phyloP scores from a whole-genome alignment of 768 basidiomycete genomes.

The Pleurotus citrinopileatus region DNA sequence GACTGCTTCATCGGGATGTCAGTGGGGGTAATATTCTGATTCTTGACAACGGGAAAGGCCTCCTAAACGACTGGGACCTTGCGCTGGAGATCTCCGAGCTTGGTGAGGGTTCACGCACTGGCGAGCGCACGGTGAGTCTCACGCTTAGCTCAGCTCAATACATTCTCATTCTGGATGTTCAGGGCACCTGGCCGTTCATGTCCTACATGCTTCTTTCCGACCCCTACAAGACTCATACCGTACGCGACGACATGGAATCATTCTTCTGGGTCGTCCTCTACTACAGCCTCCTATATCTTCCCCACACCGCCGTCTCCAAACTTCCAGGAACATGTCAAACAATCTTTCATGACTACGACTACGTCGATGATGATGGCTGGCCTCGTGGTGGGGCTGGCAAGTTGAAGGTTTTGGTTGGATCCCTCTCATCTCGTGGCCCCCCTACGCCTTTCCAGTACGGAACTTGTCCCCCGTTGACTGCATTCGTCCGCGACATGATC shows the following conservation, averaged over 20 bases:
- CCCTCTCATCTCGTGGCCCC: too few relatives aligned
- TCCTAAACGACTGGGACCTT: conserved; percentile 12
- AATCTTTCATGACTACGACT: too few relatives aligned
- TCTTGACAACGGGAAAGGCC: neutral
- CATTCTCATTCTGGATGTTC: neutral
- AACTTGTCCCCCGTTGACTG: too few relatives aligned
- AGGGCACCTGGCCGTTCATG: conserved; percentile 33
- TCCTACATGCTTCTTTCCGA: conserved; percentile 19
- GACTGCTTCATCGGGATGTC: conserved; percentile 12
- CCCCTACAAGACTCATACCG: conserved; percentile 15
- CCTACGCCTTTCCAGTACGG: too few relatives aligned
- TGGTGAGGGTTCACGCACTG: neutral
- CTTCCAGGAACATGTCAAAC: too few relatives aligned
- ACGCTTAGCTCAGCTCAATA: neutral
- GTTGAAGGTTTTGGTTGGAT: too few relatives aligned
- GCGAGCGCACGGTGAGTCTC: conserved; percentile 9
- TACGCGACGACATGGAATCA: conserved; percentile 30
- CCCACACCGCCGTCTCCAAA: too few relatives aligned
- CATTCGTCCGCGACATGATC: too few relatives aligned
- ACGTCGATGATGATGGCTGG: too few relatives aligned
- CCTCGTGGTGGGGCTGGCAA: too few relatives aligned
- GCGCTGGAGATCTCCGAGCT: neutral
- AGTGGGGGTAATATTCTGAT: conserved; percentile 11
- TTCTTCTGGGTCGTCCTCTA: conserved; percentile 23
- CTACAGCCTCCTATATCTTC: conserved; percentile 12